Percentiles rank a stretch among this genome's conserved stretches.
Conservation (phyloP, 1,139 yeast species). For the Hyphopichia wangnamkhiaoensis region DNA sequence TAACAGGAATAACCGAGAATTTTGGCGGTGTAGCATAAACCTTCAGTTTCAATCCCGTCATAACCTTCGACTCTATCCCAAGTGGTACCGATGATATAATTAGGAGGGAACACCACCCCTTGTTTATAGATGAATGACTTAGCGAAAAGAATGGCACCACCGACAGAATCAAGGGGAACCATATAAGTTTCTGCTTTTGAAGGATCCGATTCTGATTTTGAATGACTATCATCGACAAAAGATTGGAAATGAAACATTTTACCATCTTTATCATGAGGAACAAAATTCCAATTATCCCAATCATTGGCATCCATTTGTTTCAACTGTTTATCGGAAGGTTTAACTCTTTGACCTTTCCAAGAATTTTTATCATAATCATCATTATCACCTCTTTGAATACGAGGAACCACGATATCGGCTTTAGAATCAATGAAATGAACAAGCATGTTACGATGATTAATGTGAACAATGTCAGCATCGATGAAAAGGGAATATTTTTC, state of each 20-base stretch:
- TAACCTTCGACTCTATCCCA: conserved; percentile 52
- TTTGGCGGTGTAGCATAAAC: conserved; percentile 49
- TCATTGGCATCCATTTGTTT: conserved; percentile 30
- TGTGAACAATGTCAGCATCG: conserved; percentile 42
- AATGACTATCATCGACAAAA: conserved; percentile 14
- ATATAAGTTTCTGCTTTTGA: conserved; percentile 16
- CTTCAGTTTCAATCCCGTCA: conserved; percentile 57
- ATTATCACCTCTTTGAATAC: conserved; percentile 29
- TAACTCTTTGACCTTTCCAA: conserved; percentile 47
- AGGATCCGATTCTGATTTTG: conserved; percentile 16
- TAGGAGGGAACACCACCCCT: conserved; percentile 49
- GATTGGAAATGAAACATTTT: conserved; percentile 34
- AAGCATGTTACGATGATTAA: conserved; percentile 30
- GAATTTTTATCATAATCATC: conserved; percentile 45
- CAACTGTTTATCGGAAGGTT: conserved; percentile 34
- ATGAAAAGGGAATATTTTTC: conserved; percentile 38
- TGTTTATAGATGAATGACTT: conserved; percentile 43
- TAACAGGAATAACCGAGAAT: conserved; percentile 45
- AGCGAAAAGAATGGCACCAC: conserved; percentile 49
- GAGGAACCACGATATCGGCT: conserved; percentile 44
- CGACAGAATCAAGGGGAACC: conserved; percentile 46
- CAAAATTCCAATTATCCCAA: conserved; percentile 37
- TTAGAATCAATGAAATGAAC: conserved; percentile 30
- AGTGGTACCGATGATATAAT: conserved; percentile 46
- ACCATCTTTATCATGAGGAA: conserved; percentile 35